Conservation (phyloP, 805 yeast genomes). For the Candida orba region DNA sequence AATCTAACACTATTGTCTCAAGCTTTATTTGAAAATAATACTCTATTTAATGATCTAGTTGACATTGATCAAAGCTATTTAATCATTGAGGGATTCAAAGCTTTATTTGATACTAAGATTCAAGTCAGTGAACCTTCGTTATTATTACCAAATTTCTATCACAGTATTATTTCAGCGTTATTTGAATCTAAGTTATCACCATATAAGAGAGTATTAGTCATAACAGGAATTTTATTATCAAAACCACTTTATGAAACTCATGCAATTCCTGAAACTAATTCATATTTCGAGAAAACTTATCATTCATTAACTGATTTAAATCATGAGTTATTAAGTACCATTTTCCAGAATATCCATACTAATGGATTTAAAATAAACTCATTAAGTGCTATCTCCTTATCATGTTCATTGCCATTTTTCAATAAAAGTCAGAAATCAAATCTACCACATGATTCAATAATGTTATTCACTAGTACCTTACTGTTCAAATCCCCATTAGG, state of each 20-base stretch:
- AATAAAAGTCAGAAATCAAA: constrained; percentile 10
- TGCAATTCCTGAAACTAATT: constrained; percentile 24
- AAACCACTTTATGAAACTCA: constrained; percentile 27
- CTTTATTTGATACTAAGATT: constrained; percentile 37
- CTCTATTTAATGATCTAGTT: constrained; percentile 23
- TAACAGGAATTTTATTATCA: constrained; percentile 35
- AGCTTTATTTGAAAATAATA: constrained; percentile 31
- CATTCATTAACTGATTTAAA: constrained; percentile 24
- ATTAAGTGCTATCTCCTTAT: constrained; percentile 9
- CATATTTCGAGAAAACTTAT: constrained; percentile 34
- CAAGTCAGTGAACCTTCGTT: constrained; percentile 38
- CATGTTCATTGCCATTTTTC: constrained; percentile 18
- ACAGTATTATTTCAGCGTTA: constrained; percentile 27
- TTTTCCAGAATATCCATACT: constrained; percentile 7
- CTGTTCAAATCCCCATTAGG: constrained; percentile 20
- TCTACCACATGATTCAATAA: constrained; percentile 16
- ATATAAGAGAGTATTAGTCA: constrained; percentile 39
- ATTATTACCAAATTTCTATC: constrained; percentile 32
- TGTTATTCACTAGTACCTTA: constrained; percentile 13
- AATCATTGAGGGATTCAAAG: constrained; percentile 41
- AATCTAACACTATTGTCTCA: constrained; percentile 33
- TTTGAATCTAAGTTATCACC: constrained; percentile 26
- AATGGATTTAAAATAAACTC: constrained; percentile 20
- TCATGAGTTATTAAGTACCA: constrained; percentile 18
- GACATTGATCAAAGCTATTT: constrained; percentile 25